These are phyloP conservation scores for Jasminum sambac DNA, from an alignment of 257 asterid genomes.

Conservation along the genomic window DNA sequence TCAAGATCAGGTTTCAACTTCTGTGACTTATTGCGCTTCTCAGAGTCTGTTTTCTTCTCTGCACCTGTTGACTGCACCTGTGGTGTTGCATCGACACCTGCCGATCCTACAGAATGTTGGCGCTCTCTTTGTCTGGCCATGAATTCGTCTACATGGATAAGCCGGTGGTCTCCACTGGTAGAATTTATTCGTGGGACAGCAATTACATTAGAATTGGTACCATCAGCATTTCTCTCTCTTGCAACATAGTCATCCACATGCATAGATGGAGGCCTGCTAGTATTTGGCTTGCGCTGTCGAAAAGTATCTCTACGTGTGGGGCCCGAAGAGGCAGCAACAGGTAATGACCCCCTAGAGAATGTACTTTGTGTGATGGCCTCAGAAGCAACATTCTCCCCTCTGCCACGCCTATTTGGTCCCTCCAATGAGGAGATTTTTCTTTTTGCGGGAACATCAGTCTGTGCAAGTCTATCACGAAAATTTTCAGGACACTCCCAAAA, in stretches of 20 bases:
- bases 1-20: slow-evolving; percentile 77
- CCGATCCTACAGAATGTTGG: slow-evolving; percentile 50
- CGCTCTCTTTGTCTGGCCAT: slow-evolving; percentile 97
- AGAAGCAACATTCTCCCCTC: slow-evolving; percentile 58
- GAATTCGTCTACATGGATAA: slow-evolving; percentile 88
- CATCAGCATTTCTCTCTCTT: slow-evolving; percentile 85
- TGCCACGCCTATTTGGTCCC: slow-evolving; percentile 64
- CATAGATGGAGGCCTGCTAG: slow-evolving; percentile 99
- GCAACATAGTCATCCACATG: slow-evolving; percentile 98
- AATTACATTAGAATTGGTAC: slow-evolving; percentile 74
- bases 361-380: slow-evolving; percentile 59
- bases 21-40: slow-evolving; percentile 56
- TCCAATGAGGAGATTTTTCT: slow-evolving; percentile 69
- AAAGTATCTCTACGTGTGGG: slow-evolving; percentile 89
- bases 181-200: slow-evolving; percentile 73
- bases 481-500: slow-evolving; percentile 95
- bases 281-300: slow-evolving; percentile 96
- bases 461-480: slow-evolving; percentile 74
- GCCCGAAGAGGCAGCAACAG: slow-evolving; percentile 59
- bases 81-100: slow-evolving; percentile 48
- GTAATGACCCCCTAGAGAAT: slow-evolving; percentile 67
- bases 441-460: slow-evolving; percentile 56
- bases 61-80: slow-evolving; percentile 47
- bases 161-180: slow-evolving; percentile 88
- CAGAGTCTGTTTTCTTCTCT: slow-evolving; percentile 51